Evolutionary conservation across 106 monocot genomes (phyloP).

Genomic region (Phalaenopsis aphrodite): DNA sequence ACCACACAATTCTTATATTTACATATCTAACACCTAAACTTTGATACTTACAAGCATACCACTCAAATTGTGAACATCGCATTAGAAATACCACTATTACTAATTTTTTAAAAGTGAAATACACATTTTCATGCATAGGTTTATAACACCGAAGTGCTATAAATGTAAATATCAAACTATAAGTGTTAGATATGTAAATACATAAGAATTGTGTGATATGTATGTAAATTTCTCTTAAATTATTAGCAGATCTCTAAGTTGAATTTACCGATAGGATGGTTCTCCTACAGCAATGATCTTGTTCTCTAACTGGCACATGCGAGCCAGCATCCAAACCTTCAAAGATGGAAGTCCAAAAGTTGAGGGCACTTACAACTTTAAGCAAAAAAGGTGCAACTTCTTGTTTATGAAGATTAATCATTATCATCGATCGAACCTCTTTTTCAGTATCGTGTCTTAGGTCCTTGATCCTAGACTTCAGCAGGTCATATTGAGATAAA

Average conservation of each 20-base stretch:
- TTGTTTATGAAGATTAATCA: background rate
- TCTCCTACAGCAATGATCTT: slow-evolving; percentile 92
- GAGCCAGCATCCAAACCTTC: slow-evolving; percentile 95
- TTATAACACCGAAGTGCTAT: no score
- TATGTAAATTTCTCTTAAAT: no score
- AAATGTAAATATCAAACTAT: no score
- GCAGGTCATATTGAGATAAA: slow-evolving; percentile 85
- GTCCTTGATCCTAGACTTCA: slow-evolving; percentile 74
- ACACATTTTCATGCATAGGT: no score
- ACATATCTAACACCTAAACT: no score
- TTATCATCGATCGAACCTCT: slow-evolving; percentile 40
- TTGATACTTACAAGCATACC: no score
- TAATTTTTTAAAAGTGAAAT: no score
- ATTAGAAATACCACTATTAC: no score
- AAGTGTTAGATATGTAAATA: no score
- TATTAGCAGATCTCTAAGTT: background rate
- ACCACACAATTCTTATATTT: no score
- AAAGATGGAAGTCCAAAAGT: background rate
- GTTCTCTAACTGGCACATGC: slow-evolving; percentile 94
- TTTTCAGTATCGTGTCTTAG: slow-evolving; percentile 68
- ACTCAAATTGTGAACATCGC: no score
- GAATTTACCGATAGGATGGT: slow-evolving; percentile 79
- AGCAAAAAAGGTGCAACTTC: background rate
- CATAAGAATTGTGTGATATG: no score
- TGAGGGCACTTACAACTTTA: background rate